Conservation (phyloP, 345 rosid species). For the Acer negundo region DNA sequence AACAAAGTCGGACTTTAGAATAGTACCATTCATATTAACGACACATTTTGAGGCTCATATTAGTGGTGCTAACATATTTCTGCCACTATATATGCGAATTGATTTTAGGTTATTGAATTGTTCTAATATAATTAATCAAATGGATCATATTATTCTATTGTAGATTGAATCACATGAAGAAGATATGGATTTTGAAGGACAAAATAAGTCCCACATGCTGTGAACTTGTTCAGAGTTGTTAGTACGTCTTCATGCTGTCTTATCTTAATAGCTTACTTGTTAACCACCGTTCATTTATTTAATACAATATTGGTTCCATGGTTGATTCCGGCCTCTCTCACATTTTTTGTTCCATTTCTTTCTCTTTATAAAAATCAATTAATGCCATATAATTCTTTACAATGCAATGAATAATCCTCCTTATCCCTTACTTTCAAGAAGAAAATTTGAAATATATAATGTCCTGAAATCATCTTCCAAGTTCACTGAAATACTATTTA, state of each 20-base stretch:
- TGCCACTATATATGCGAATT: no score
- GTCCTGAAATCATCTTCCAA: no score
- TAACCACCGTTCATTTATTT: not conserved
- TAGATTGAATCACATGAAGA: not conserved
- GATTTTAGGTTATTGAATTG: no score
- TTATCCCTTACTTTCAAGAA: not conserved
- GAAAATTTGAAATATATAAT: not conserved
- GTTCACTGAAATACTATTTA: no score
- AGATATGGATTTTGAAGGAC: not conserved
- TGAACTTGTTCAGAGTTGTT: conserved; percentile 4
- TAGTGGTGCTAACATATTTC: no score
- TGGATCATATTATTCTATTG: no score
- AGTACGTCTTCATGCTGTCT: not conserved
- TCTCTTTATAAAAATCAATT: not conserved
- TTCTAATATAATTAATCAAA: no score
- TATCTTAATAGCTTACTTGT: not conserved
- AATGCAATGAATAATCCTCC: not conserved
- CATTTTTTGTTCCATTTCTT: not conserved
- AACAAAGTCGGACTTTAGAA: no score
- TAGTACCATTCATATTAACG: no score
- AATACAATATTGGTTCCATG: not conserved
- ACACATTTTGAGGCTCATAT: no score
- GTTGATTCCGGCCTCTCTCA: not conserved
- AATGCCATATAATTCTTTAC: no score
- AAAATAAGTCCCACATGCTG: conserved; percentile 7